Conservation (phyloP, 2,329 filamentous ascomycete genomes). For the Talaromyces sp. region DNA sequence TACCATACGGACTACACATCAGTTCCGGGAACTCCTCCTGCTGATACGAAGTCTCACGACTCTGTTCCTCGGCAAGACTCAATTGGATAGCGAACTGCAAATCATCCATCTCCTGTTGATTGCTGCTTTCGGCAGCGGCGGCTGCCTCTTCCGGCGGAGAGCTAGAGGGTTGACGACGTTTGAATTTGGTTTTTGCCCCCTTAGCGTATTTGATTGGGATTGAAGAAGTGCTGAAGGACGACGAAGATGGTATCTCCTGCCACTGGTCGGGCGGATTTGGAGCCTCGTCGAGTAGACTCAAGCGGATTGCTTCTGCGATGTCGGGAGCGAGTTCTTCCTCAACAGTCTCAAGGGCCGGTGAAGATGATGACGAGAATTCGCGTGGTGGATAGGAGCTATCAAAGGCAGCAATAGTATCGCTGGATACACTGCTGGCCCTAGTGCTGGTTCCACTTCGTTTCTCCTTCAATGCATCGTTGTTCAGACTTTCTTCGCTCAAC, state of each 20-base stretch:
- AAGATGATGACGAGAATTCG: conserved; percentile 38
- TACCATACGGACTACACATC: conserved; percentile 24
- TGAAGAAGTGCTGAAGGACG: conserved; percentile 19
- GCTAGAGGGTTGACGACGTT: conserved; percentile 21
- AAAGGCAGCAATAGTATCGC: conserved; percentile 36
- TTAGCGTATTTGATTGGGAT: conserved; percentile 41
- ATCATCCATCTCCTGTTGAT: conserved; percentile 54
- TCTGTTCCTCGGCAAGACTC: conserved; percentile 60
- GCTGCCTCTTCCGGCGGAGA: conserved; percentile 20
- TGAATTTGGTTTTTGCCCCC: conserved; percentile 23
- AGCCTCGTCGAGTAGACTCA: conserved; percentile 46
- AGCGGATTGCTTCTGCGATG: conserved; percentile 62
- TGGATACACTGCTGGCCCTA: conserved; percentile 39
- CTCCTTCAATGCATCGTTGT: conserved; percentile 50
- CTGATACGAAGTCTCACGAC: conserved; percentile 34
- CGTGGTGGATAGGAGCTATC: conserved; percentile 31
- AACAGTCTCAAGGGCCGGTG: conserved; percentile 38
- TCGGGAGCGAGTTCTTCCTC: conserved; percentile 57
- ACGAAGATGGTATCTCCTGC: neutral
- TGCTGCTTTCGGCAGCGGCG: conserved; percentile 34
- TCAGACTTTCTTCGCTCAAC: conserved; percentile 59
- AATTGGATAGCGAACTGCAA: conserved; percentile 62
- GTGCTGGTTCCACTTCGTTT: conserved; percentile 44
- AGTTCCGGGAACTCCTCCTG: conserved; percentile 37
- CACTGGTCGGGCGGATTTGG: conserved; percentile 23